Conservation (phyloP, 2,329 filamentous ascomycete genomes). For the Bipolaris zeicola region DNA sequence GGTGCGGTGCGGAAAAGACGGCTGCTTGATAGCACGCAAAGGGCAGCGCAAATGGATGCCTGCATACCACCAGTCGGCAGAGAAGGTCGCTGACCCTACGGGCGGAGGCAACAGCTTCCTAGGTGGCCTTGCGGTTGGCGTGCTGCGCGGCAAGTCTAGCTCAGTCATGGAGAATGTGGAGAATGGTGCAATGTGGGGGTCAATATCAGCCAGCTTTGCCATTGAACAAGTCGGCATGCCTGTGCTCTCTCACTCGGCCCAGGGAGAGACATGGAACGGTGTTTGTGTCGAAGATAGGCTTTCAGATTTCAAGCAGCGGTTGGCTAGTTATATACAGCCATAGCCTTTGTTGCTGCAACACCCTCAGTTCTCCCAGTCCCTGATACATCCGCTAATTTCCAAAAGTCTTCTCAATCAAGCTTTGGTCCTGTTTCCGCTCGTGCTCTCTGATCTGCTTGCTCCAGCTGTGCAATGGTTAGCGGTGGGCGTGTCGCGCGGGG, state of each 20-base stretch:
- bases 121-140: conserved; percentile 63
- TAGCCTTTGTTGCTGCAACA: conserved; percentile 27
- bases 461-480: conserved; percentile 61
- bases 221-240: conserved; percentile 95
- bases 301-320: conserved; percentile 48
- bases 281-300: conserved; percentile 51
- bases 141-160: conserved; percentile 60
- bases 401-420: conserved; percentile 21
- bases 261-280: conserved; percentile 57
- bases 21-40: conserved; percentile 62
- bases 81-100: conserved; percentile 83
- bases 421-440: conserved; percentile 58
- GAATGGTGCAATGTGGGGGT: conserved; percentile 78
- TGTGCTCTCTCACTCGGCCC: conserved; percentile 47
- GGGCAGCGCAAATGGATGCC: conserved; percentile 69
- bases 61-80: conserved; percentile 67
- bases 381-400: conserved; percentile 10
- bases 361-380: background rate
- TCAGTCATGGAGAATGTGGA: conserved; percentile 55
- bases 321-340: conserved; percentile 48
- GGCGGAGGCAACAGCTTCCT: conserved; percentile 93
- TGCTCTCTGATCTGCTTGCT: conserved; percentile 73
- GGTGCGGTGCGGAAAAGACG: conserved; percentile 72
- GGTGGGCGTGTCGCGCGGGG: conserved; percentile 2
- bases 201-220: conserved; percentile 84